A percentile compares a stretch with the other conserved stretches of the same genome.
Conservation (phyloP, 192 early-diverging fungal genomes). For the Lobosporangium transversale region DNA sequence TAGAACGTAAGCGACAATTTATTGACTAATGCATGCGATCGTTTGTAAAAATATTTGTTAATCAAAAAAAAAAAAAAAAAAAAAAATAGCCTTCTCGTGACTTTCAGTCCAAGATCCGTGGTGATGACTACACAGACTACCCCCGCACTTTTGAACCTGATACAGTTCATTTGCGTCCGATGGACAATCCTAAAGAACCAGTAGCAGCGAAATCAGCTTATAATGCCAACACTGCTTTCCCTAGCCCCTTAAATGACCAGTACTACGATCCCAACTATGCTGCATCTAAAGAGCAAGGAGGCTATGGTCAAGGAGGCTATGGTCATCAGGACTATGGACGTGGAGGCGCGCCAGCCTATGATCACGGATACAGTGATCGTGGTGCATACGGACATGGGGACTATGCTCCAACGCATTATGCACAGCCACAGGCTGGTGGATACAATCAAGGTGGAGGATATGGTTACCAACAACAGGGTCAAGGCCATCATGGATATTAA, state of each 20-base stretch:
- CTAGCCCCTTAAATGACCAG: slow-evolving; percentile 17
- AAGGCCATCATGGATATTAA: slow-evolving; percentile 11
- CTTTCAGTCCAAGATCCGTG: slow-evolving; percentile 60
- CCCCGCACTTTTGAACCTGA: slow-evolving; percentile 44
- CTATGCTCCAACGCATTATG: slow-evolving; percentile 29
- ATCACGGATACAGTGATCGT: background rate
- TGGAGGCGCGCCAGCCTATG: slow-evolving; percentile 10
- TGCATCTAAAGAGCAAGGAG: slow-evolving; percentile 24
- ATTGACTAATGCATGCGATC: too few species aligned
- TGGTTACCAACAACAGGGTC: slow-evolving; percentile 20
- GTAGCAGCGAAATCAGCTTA: slow-evolving; percentile 27
- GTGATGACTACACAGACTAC: slow-evolving; percentile 46
- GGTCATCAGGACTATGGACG: slow-evolving; percentile 1
- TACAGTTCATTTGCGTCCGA: slow-evolving; percentile 49
- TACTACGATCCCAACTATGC: slow-evolving; percentile 51
- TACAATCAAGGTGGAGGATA: slow-evolving; percentile 8
- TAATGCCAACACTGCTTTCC: slow-evolving; percentile 15
- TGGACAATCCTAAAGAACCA: slow-evolving; percentile 37
- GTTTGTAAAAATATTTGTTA: too few species aligned
- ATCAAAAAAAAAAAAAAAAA: too few species aligned
- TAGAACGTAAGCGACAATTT: background rate
- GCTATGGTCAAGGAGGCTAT: slow-evolving; percentile 15
- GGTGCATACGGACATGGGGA: slow-evolving; percentile 5
- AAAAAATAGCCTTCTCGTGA: slow-evolving; percentile 54
- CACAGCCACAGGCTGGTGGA: slow-evolving; percentile 19